Evolutionary conservation across 345 rosid species (phyloP), one percentile per base, ranked within the genome.

Genomic region (Triadica sebifera): DNA sequence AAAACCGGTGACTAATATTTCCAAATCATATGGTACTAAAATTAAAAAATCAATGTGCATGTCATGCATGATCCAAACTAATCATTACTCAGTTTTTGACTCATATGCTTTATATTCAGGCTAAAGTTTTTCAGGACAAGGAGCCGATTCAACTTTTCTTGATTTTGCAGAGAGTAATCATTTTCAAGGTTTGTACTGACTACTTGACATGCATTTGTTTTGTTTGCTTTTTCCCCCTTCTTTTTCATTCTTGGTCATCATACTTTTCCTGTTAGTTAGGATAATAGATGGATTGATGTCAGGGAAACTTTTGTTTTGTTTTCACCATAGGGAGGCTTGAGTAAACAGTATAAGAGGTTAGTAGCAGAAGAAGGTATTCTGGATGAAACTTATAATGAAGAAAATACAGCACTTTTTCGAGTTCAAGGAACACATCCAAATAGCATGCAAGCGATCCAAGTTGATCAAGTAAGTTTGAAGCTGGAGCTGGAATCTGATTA

Each of bases 391-490:
- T 86, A 81, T 71, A 74, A 80, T 77, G 90, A 77, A 67, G 77
- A 70, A 65, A 84, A 78, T 77, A 69, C 78, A 1, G 88, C 93
- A 45, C 89, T 93, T 63, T 91, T 89, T 77, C 92, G 89, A 67
- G 84, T 93, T 77, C 92, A 89, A 77, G 95, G 97, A 74, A 87
- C 84, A 65, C 79, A 82, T 75, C 82, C 87, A 43, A 77, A 73
- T 68, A 87, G 81, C 77, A 86, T 91, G 95, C 98, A 91, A 84
- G 98, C 95, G 38, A 83, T 91, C 79, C 97, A 93, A 85, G 93
- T 91, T 74, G 83, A 88, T 77, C 84, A 57, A 63, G 98, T 89
- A 85, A 80, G 87, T 84, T 79, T 43, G 63, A 45, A 19, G 66
- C 64, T 56, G 51, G 57, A 50, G 69, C 69, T 60, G 60, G 60